Base-by-base conservation (phyloP, 768 basidiomycete genomes). In the Mycena belliarum region DNA sequence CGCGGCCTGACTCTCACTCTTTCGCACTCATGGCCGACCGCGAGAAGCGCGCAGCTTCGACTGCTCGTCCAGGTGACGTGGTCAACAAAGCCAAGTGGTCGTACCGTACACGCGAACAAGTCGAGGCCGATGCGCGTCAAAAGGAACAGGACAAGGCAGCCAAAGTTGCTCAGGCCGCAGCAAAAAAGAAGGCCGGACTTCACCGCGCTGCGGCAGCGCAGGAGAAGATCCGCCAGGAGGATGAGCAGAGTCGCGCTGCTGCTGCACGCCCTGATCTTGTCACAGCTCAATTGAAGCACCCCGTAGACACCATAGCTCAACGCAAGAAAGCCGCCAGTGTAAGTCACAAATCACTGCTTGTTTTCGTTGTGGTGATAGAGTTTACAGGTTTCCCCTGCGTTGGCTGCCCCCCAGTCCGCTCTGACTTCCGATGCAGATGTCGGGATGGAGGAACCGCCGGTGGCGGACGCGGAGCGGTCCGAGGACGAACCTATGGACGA, bases 241-340 rank as follows among this genome's bases (percentile, higher is more conserved):
- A 55, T 40, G 37, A 47, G 53, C 37, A 20, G 1, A 23, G 37
- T 55, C 53, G 53, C 3, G 37, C 45, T 1, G 8, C 26, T 8
- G 26, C 53, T 32, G 45, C 53, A 20, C 55, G 55, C n/a, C 55
- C 55, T 43, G 55, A 55, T 41, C 55, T 55, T 37, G 20, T 5
- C 14, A 49, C 55, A 11, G 47, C 41, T 1, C 16, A 33, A 12
- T 29, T 55, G 40, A 48, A 55, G 47, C 47, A 47, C n/a, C 1
- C 32, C 10, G 10, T 29, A 9, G 33, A 8, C 12, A 15, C 33
- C 6, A 15, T 4, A 14, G 12, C 24, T 12, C 24, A 45, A 21
- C 35, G 3, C 18, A 16, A 44, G 9, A 21, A 16, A 16, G 26
- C 7, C 5, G 6, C 2, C 9, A 20, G 25, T n/a, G 51, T 21